These are phyloP conservation scores for Naegleria gruberi DNA, from an alignment of 208 protist species.

Conservation along the genomic window DNA sequence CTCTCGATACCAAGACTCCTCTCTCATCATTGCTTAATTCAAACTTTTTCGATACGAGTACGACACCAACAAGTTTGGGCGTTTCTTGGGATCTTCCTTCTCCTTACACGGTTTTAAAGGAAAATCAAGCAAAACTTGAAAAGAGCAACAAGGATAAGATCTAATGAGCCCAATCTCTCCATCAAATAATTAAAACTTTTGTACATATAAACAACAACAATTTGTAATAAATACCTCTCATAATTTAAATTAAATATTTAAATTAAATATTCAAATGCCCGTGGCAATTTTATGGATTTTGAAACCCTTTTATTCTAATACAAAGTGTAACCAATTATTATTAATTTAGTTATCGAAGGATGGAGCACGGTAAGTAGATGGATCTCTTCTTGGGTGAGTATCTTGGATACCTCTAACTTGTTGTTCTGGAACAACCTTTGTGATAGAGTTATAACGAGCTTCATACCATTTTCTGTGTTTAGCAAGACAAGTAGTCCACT, in stretches of 20 bases:
- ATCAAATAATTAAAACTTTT: neutral
- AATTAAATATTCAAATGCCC: neutral
- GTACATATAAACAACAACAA: neutral
- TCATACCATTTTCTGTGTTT: conserved; percentile 20
- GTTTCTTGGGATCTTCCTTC: neutral
- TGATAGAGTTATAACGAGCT: neutral
- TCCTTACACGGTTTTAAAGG: neutral
- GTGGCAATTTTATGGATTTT: neutral
- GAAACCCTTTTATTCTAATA: neutral
- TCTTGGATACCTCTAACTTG: neutral
- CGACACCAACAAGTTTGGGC: neutral
- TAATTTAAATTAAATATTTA: neutral
- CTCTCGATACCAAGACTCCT: neutral
- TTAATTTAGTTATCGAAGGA: neutral
- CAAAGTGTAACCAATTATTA: neutral
- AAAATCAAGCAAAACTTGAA: neutral
- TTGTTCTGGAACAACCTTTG: neutral
- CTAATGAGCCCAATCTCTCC: neutral
- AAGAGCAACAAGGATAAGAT: neutral
- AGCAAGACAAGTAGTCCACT: neutral
- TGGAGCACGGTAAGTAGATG: neutral
- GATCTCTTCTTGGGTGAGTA: neutral
- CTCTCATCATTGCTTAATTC: neutral
- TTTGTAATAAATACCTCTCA: too few relatives aligned
- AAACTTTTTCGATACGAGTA: neutral